Conservation (phyloP, 306 rosid genomes). For the Vicia faba region DNA sequence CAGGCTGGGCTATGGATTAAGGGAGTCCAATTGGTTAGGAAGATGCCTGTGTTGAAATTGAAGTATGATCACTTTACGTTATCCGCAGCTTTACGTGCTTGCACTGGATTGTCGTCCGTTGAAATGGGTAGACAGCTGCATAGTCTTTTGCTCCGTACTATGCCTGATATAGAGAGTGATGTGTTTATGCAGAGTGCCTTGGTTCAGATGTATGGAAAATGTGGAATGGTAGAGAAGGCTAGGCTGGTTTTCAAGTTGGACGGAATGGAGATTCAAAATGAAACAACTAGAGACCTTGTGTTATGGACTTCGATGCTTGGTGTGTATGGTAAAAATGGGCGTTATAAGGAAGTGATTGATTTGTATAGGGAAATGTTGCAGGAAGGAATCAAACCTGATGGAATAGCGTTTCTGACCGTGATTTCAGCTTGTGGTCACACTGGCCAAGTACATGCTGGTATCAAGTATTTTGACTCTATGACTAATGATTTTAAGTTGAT, state of each 20-base stretch:
- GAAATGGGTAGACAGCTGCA: slow-evolving; percentile 73
- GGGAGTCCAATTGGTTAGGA: slow-evolving; percentile 54
- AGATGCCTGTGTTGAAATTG: slow-evolving; percentile 61
- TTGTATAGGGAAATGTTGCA: slow-evolving; percentile 60
- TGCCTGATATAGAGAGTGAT: slow-evolving; percentile 49
- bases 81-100: slow-evolving; percentile 63
- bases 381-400: slow-evolving; percentile 70
- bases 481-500: slow-evolving; percentile 53
- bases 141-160: slow-evolving; percentile 50
- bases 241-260: slow-evolving; percentile 54
- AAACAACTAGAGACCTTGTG: slow-evolving; percentile 59
- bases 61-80: slow-evolving; percentile 65
- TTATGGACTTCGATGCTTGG: slow-evolving; percentile 82
- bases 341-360: slow-evolving; percentile 54
- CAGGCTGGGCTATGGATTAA: slow-evolving; percentile 64
- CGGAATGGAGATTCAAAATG: slow-evolving; percentile 49
- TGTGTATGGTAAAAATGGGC: slow-evolving; percentile 69
- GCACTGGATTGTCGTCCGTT: slow-evolving; percentile 64
- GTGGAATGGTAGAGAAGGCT: slow-evolving; percentile 68
- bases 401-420: slow-evolving; percentile 65
- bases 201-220: slow-evolving; percentile 81
- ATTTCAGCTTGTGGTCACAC: slow-evolving; percentile 76
- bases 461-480: slow-evolving; percentile 76
- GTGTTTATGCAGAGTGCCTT: slow-evolving; percentile 64
- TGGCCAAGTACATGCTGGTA: slow-evolving; percentile 66